These are phyloP conservation scores for Nannochloropsis limnetica DNA, from an alignment of 352 stramenopile species.

Conservation along the genomic window DNA sequence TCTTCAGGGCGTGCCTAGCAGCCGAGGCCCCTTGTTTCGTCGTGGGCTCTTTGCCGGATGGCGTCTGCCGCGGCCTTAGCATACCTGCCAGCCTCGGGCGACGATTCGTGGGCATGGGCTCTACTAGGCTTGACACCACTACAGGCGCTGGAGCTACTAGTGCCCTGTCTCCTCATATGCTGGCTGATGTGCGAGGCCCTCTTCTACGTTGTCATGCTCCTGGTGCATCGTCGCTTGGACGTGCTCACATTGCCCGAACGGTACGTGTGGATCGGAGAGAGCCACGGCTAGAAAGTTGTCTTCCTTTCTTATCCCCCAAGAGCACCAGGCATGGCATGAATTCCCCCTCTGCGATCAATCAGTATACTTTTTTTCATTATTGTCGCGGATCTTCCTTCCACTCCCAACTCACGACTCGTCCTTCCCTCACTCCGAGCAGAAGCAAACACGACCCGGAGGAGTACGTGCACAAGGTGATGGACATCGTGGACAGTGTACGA, in stretches of 20 bases:
- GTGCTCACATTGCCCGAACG: slow-evolving; percentile 10
- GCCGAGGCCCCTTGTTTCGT: background rate
- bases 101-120: slow-evolving; percentile 3
- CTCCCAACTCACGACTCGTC: background rate
- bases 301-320: background rate
- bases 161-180: slow-evolving; percentile 3
- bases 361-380: background rate
- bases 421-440: slow-evolving; percentile 6
- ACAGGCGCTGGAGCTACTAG: background rate
- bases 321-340: background rate
- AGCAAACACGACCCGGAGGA: background rate
- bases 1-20: background rate
- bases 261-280: background rate
- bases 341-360: background rate
- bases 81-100: background rate
- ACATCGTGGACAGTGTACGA: slow-evolving; percentile 41
- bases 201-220: slow-evolving; percentile 24
- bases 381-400: background rate
- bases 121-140: background rate
- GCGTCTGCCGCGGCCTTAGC: slow-evolving; percentile 14
- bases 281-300: no score
- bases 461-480: slow-evolving; percentile 41
- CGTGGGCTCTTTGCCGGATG: background rate
- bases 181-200: slow-evolving; percentile 3
- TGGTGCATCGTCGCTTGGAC: slow-evolving; percentile 31